Conservation (phyloP, 2,329 filamentous ascomycete species). For the Ascocoryne sarcoides region DNA sequence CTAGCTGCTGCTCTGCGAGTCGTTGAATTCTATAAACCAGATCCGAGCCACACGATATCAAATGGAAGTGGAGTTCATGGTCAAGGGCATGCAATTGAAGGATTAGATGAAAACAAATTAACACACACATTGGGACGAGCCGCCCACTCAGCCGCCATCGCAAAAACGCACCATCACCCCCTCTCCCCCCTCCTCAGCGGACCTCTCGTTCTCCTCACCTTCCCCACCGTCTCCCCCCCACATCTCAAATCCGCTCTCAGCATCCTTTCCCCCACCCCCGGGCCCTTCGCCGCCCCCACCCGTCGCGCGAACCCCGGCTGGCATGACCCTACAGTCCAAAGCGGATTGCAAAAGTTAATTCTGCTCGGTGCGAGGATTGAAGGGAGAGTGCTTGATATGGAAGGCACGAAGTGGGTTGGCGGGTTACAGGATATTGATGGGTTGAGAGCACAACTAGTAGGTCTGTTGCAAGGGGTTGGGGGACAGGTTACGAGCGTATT, state of each 20-base stretch:
- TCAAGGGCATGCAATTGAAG: constrained; percentile 16
- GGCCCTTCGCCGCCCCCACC: constrained; percentile 68
- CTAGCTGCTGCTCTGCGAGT: constrained; percentile 78
- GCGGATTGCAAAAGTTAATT: constrained; percentile 76
- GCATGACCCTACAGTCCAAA: constrained; percentile 71
- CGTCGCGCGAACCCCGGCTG: constrained; percentile 71
- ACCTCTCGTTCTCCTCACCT: constrained; percentile 68
- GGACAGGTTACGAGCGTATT: constrained; percentile 68
- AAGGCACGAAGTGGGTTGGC: constrained; percentile 54
- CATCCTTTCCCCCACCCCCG: constrained; percentile 63
- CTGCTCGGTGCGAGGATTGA: constrained; percentile 82
- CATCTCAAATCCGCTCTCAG: constrained; percentile 76
- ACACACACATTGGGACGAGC: constrained; percentile 50
- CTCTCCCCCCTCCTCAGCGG: constrained; percentile 73
- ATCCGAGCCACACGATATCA: constrained; percentile 6
- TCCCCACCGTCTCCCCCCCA: constrained; percentile 74
- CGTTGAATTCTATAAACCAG: constrained; percentile 69
- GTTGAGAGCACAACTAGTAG: constrained; percentile 71
- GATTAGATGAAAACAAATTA: constrained; percentile 27
- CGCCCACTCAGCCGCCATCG: constrained; percentile 26
- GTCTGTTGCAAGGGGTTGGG: constrained; percentile 71
- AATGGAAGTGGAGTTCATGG: constrained; percentile 23
- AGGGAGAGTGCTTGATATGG: constrained; percentile 41
- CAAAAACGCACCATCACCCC: constrained; percentile 44
- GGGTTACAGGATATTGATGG: constrained; percentile 75